Base-by-base conservation (phyloP, 2,329 filamentous ascomycete genomes). In the Arthroderma sp. region DNA sequence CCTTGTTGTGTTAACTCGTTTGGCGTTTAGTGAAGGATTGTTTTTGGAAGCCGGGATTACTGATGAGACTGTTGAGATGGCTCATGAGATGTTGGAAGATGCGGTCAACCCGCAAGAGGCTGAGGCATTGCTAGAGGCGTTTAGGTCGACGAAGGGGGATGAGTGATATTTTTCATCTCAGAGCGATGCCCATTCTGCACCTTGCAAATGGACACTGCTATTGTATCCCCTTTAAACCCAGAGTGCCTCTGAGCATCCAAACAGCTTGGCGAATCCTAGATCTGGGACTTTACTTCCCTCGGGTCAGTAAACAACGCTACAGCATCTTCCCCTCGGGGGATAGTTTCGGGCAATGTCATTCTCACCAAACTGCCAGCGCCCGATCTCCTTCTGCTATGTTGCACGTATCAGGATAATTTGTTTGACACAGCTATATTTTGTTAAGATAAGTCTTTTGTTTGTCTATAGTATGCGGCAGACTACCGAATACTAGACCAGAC, bases 11-110 rank as follows among this genome's bases (percentile, higher is more conserved):
- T 74, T 98, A 47, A 90, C 88, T 0, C 76, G 91, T 43, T 74
- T 97, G n/a, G 89, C 88, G 0, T 96, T 95, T 68, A 85, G 83
- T 4, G 88, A 95, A 60, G 86, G 88, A 31, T 71, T 87, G 7
- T 80, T 93, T 9, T 77, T 94, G 28, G 90, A 96, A 70, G 76
- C 78, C 1, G 85, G 85, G 0, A 85, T 95, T 56, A 85, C 87
- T 37, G 81, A 85, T 28, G 87, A 88, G 61, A 88, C 89, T 0
- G 81, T 86, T 1, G 87, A 91, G 61, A 83, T 85, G 70, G 91
- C 93, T 2, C 85, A 91, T 64, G 83, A 87, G 66, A 76, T 98
- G 61, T 71, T 97, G 39, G 89, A 95, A 68, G 77, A 88, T 60
- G 82, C 83, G 1, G 81, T 95, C 21, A 93, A 87, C 56, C 86